These are phyloP conservation scores for Barnettozyma salicaria DNA, from an alignment of 805 yeast species.

Conservation along the genomic window DNA sequence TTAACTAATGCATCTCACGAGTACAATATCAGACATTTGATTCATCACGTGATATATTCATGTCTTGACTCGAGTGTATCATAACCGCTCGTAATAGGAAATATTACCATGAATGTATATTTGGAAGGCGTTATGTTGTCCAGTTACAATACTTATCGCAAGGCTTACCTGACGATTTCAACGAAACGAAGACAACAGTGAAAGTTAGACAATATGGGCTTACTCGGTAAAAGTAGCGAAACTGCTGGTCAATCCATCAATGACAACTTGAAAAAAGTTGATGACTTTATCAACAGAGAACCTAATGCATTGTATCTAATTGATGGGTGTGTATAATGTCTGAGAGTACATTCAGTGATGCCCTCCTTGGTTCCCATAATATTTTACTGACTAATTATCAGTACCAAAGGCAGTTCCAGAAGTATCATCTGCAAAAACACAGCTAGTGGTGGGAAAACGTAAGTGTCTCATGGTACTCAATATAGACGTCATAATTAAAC, in stretches of 20 bases:
- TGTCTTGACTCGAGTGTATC: too few relatives aligned
- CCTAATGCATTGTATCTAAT: slow-evolving; percentile 19
- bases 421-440: slow-evolving; percentile 44
- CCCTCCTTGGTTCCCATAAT: not conserved
- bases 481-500: not conserved
- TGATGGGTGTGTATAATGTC: slow-evolving; percentile 19
- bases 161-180: too few relatives aligned
- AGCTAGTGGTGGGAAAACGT: slow-evolving; percentile 37
- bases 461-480: slow-evolving; percentile 7
- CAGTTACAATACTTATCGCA: too few relatives aligned
- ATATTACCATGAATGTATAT: too few relatives aligned
- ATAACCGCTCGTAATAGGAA: too few relatives aligned
- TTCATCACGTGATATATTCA: too few relatives aligned
- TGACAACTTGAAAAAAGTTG: slow-evolving; percentile 9
- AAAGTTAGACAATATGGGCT: not conserved
- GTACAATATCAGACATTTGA: too few relatives aligned
- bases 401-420: slow-evolving; percentile 17
- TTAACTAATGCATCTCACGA: too few relatives aligned
- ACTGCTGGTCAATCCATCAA: slow-evolving; percentile 1
- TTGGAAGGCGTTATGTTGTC: too few relatives aligned
- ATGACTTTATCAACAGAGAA: slow-evolving; percentile 10
- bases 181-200: too few relatives aligned
- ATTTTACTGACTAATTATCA: slow-evolving; percentile 2
- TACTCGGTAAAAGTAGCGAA: not conserved
- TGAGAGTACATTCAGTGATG: too few relatives aligned